phyloP scores from a whole-genome alignment of 257 asterid genomes.

The Ligustrum vulgare region DNA sequence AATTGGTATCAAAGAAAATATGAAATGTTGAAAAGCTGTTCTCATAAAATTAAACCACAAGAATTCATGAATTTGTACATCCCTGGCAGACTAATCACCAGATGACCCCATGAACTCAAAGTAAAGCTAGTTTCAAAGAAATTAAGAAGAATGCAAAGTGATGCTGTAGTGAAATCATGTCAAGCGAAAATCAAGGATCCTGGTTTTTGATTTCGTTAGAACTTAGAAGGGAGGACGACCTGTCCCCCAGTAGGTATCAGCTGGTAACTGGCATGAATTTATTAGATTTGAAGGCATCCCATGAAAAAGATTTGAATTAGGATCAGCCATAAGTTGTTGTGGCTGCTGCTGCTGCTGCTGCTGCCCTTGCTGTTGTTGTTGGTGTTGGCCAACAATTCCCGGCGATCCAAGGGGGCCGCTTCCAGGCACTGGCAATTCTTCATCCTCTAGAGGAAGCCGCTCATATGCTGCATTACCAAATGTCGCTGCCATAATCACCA shows the following conservation, averaged over 20 bases:
- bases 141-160: constrained; percentile 22
- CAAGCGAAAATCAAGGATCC: background rate
- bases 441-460: constrained; percentile 85
- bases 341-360: constrained; percentile 21
- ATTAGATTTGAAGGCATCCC: constrained; percentile 63
- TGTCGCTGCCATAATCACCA: constrained; percentile 90
- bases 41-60: constrained; percentile 19
- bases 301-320: constrained; percentile 41
- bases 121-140: background rate
- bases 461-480: constrained; percentile 94
- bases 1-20: background rate
- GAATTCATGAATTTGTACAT: constrained; percentile 38
- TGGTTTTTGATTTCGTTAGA: constrained; percentile 23
- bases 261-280: constrained; percentile 67
- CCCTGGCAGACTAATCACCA: constrained; percentile 21
- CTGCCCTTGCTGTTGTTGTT: constrained; percentile 5
- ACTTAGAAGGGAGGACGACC: constrained; percentile 71
- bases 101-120: constrained; percentile 25
- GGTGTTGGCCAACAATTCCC: constrained; percentile 33
- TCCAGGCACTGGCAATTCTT: constrained; percentile 36
- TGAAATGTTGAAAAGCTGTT: background rate
- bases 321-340: constrained; percentile 33
- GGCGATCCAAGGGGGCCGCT: constrained; percentile 43
- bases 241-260: constrained; percentile 73
- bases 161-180: constrained; percentile 3